phyloP scores from a whole-genome alignment of 2,329 filamentous ascomycete genomes.

The Hypoxylon sp. region DNA sequence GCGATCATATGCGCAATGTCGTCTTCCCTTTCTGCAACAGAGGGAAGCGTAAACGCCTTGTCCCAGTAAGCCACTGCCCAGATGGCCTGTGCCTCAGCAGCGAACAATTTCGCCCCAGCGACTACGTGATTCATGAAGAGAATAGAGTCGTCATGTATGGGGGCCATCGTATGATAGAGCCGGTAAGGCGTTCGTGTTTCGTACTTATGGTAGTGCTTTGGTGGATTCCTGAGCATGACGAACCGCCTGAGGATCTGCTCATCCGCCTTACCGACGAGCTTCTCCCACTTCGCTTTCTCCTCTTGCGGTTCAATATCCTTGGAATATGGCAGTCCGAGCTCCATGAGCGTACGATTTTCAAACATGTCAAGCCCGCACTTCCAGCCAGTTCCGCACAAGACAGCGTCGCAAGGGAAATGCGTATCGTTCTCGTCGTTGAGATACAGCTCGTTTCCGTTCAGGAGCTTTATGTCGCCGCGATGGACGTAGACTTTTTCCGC shows the following conservation, averaged over 20 bases:
- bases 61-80: slow-evolving; percentile 48
- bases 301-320: slow-evolving; percentile 31
- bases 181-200: slow-evolving; percentile 44
- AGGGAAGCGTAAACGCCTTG: slow-evolving; percentile 42
- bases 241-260: slow-evolving; percentile 42
- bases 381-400: slow-evolving; percentile 49
- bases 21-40: slow-evolving; percentile 38
- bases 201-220: slow-evolving; percentile 44
- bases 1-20: slow-evolving; percentile 44
- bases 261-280: slow-evolving; percentile 44
- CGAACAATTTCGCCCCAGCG: slow-evolving; percentile 44
- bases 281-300: slow-evolving; percentile 43
- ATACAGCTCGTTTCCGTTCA: neutral
- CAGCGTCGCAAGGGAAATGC: slow-evolving; percentile 44
- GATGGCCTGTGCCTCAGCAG: slow-evolving; percentile 47
- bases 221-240: slow-evolving; percentile 46
- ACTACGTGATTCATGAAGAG: slow-evolving; percentile 46
- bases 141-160: slow-evolving; percentile 46
- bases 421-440: slow-evolving; percentile 27
- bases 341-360: slow-evolving; percentile 33
- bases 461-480: neutral
- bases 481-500: neutral
- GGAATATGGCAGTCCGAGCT: slow-evolving; percentile 42
- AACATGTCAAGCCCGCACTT: slow-evolving; percentile 44
- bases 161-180: slow-evolving; percentile 46